Evolutionary conservation across 23 red algal species (phyloP).

Genomic region (Chondrus crispus): DNA sequence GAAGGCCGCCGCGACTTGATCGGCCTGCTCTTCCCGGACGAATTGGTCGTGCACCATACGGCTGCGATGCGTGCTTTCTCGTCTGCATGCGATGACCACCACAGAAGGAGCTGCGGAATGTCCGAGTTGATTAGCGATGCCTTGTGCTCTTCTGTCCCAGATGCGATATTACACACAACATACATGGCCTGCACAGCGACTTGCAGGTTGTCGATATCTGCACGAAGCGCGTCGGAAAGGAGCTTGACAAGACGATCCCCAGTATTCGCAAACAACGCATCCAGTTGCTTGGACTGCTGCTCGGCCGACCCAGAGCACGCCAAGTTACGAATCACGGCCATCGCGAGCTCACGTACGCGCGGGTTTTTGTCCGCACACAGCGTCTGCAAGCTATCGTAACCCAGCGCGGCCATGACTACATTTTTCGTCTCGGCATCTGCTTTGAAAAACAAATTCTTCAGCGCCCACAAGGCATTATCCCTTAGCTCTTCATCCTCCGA

Average conservation of each 20-base stretch:
- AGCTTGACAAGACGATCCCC: constrained; percentile 36
- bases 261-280: constrained; percentile 40
- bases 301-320: constrained; percentile 44
- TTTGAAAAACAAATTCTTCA: constrained; percentile 64
- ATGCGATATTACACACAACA: constrained; percentile 72
- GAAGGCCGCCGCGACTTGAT: background rate
- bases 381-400: constrained; percentile 30
- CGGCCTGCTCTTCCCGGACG: constrained; percentile 48
- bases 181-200: constrained; percentile 61
- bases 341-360: constrained; percentile 43
- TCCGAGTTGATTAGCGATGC: constrained; percentile 39
- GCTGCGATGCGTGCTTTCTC: constrained; percentile 60
- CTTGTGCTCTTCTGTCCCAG: constrained; percentile 63
- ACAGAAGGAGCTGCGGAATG: constrained; percentile 41
- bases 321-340: constrained; percentile 62
- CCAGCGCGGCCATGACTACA: constrained; percentile 38
- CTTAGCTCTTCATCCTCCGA: constrained; percentile 43
- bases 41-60: constrained; percentile 62
- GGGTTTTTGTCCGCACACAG: constrained; percentile 39
- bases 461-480: constrained; percentile 56
- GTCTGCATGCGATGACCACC: constrained; percentile 50
- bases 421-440: constrained; percentile 50
- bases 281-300: constrained; percentile 47
- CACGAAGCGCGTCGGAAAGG: constrained; percentile 24
- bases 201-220: constrained; percentile 11